phyloP scores from a whole-genome alignment of 2,329 filamentous ascomycete species.

The Xylaria sp. region DNA sequence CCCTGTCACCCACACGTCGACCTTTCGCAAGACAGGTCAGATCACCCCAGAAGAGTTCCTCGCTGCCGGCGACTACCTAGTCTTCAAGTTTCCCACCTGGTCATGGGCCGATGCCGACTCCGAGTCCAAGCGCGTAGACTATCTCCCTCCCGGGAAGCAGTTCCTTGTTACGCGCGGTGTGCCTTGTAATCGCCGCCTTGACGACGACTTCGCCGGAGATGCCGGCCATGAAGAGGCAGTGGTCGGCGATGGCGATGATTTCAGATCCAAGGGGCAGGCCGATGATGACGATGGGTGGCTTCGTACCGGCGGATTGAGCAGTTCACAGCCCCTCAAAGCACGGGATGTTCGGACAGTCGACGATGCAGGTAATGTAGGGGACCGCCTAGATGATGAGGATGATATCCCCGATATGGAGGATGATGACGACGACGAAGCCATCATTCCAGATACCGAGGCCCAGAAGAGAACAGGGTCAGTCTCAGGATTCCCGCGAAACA shows the following conservation, averaged over 20 bases:
- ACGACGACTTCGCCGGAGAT: constrained; percentile 91
- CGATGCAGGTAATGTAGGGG: constrained; percentile 84
- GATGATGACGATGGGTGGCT: constrained; percentile 87
- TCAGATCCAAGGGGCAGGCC: constrained; percentile 55
- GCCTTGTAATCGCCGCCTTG: constrained; percentile 87
- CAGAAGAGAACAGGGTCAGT: constrained; percentile 54
- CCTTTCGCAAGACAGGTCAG: constrained; percentile 90
- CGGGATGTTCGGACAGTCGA: constrained; percentile 87
- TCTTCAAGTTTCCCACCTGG: constrained; percentile 99
- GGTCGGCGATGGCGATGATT: constrained; percentile 77
- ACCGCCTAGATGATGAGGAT: constrained; percentile 72
- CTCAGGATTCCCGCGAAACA: constrained; percentile 4
- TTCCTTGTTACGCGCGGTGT: constrained; percentile 94
- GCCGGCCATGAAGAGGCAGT: constrained; percentile 86
- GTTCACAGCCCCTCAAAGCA: constrained; percentile 76
- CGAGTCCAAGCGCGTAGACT: constrained; percentile 75
- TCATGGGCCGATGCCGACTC: constrained; percentile 90
- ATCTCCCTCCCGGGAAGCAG: constrained; percentile 90
- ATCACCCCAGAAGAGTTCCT: constrained; percentile 98
- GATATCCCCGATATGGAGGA: constrained; percentile 99
- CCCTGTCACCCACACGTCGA: constrained; percentile 86
- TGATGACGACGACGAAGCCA: constrained; percentile 93
- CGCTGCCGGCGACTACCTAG: constrained; percentile 93
- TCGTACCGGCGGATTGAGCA: constrained; percentile 79
- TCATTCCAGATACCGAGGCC: constrained; percentile 76